Percentiles rank a stretch among this genome's conserved stretches.
Conservation (phyloP, 805 yeast species). For the Kregervanrija fluxuum region DNA sequence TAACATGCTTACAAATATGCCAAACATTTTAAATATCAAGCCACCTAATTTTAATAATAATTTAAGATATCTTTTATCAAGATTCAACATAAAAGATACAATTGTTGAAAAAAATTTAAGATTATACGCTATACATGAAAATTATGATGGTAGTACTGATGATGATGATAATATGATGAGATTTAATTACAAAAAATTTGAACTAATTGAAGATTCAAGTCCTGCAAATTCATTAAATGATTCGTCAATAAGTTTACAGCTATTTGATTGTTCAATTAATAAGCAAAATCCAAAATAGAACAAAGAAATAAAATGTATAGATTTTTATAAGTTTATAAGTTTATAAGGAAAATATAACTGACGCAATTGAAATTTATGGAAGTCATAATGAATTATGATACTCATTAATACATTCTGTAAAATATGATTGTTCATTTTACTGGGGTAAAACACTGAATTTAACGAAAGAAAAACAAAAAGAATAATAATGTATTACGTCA, state of each 20-base stretch:
- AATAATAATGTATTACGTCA: background rate
- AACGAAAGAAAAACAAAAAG: background rate
- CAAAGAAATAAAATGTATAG: background rate
- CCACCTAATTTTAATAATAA: constrained; percentile 29
- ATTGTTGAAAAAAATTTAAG: constrained; percentile 15
- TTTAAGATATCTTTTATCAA: constrained; percentile 19
- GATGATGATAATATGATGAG: constrained; percentile 23
- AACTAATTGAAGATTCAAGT: constrained; percentile 50
- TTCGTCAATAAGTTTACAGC: constrained; percentile 43
- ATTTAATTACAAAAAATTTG: constrained; percentile 42
- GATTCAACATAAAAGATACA: constrained; percentile 19
- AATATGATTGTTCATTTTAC: background rate
- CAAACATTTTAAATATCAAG: constrained; percentile 21
- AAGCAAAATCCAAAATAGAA: constrained; percentile 33
- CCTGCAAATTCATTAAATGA: constrained; percentile 43
- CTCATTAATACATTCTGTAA: too few species aligned
- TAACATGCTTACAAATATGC: constrained; percentile 5
- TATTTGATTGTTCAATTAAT: constrained; percentile 47
- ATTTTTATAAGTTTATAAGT: too few species aligned
- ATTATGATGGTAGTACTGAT: constrained; percentile 11
- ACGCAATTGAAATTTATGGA: too few species aligned
- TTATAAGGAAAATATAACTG: too few species aligned
- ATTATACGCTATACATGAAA: constrained; percentile 16
- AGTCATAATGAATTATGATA: too few species aligned
- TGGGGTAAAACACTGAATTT: background rate